These are phyloP conservation scores for Calocybe indica DNA, from an alignment of 768 basidiomycete genomes.

Conservation along the genomic window DNA sequence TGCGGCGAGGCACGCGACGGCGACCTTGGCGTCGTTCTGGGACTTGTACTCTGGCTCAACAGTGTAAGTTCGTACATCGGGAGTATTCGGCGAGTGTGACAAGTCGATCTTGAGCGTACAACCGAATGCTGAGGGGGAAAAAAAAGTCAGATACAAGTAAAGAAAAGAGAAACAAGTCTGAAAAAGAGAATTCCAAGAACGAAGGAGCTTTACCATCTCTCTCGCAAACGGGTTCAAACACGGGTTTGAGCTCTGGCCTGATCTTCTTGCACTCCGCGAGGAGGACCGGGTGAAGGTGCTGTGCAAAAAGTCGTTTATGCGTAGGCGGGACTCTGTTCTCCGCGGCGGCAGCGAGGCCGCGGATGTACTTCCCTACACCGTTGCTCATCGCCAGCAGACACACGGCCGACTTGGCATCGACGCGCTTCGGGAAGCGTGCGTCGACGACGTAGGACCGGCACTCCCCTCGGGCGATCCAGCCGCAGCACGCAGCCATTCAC, in stretches of 20 bases:
- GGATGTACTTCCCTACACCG: conserved; percentile 53
- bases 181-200: too few species aligned
- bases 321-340: conserved; percentile 16
- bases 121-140: conserved; percentile 40
- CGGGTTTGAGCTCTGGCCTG: conserved; percentile 31
- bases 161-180: too few species aligned
- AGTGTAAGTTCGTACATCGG: conserved; percentile 36
- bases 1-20: conserved; percentile 46
- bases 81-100: conserved; percentile 20
- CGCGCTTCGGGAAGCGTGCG: conserved; percentile 50
- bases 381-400: conserved; percentile 60
- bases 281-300: too few species aligned
- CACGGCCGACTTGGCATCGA: conserved; percentile 67
- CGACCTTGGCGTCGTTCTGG: conserved; percentile 58
- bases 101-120: conserved; percentile 42
- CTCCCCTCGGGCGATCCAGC: conserved; percentile 44
- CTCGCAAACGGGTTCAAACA: too few species aligned
- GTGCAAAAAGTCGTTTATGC: too few species aligned
- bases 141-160: too few species aligned
- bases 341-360: conserved; percentile 31
- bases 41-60: conserved; percentile 46
- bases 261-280: conserved; percentile 23
- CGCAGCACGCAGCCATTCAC: conserved; percentile 63
- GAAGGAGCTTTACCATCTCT: conserved; percentile 39
- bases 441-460: conserved; percentile 58